Evolutionary conservation across 345 rosid genomes (phyloP).

Genomic region (Chamaenerion angustifolium): DNA sequence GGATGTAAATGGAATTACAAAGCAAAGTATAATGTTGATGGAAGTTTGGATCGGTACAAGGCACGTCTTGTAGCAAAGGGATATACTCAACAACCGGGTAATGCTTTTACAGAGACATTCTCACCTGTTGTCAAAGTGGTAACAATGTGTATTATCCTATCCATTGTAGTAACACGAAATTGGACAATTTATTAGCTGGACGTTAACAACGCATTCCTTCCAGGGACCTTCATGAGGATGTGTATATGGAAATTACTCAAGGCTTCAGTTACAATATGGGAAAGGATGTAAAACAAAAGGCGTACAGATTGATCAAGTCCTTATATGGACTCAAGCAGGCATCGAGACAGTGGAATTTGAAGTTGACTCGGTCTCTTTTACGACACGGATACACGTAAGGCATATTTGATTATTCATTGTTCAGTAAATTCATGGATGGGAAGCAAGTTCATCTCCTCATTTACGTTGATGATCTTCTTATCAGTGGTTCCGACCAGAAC

Average conservation of each 20-base stretch:
- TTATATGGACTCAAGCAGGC: background rate
- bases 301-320: background rate
- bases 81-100: background rate
- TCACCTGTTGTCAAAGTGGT: background rate
- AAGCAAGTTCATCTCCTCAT: too few relatives aligned
- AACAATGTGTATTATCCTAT: background rate
- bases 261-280: background rate
- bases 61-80: conserved; percentile 1
- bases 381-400: background rate
- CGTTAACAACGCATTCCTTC: conserved; percentile 1
- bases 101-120: background rate
- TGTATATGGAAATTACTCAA: background rate
- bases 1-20: too few relatives aligned
- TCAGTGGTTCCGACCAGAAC: too few relatives aligned
- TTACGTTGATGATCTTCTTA: too few relatives aligned
- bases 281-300: too few relatives aligned
- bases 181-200: background rate
- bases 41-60: background rate
- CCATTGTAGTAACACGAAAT: background rate
- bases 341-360: background rate
- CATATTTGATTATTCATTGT: background rate
- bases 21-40: background rate
- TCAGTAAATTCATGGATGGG: too few relatives aligned
- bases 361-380: background rate
- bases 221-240: background rate